Evolutionary conservation across 2,329 filamentous ascomycete genomes (phyloP), one percentile per base, ranked within the genome.

Genomic region (Emergomyces orientalis): DNA sequence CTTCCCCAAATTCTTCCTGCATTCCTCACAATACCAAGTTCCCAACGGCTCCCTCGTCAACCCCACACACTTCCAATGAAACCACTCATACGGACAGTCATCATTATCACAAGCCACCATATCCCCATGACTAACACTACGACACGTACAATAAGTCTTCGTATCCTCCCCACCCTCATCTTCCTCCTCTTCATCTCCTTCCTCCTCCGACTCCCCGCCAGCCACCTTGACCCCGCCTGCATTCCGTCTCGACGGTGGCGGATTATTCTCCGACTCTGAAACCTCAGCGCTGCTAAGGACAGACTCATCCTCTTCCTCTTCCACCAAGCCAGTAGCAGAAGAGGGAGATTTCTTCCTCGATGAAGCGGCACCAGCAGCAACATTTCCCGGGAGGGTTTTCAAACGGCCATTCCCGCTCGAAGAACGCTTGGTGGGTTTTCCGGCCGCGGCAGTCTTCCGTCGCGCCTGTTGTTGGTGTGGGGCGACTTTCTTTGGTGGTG

Each of bases 21-120:
- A 84, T 65, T 81, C 79, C 52, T 78, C 77, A 71, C 82, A 84
- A 71, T 79, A 84, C 82, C 82, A 84, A 58, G 80, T 82, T 64
- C 82, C 81, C 57, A 78, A 78, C 0, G 85, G 85, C 67, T 85
- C 82, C 67, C 82, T 81, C 52, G 80, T 83, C 69, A 88, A 75
- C 25, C 84, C 82, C 60, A 86, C 84, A 68, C 85, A 88, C 49
- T 80, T 82, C 72, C 86, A 80, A 77, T 88, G 85, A 73, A 88
- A 88, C 85, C 85, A 88, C 71, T 88, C 84, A 65, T 83, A 81
- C 14, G 82, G 80, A 74, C 85, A 88, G 63, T 80, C 77, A 45
- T 85, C 83, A 70, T 87, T 87, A 71, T 88, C 85, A 69, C 85
- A 88, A 14, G 84, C 85, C 49, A 88, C 82, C 85, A 88, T 88